phyloP scores from a whole-genome alignment of 2,329 filamentous ascomycete genomes.

The Scedosporium aurantiacum region DNA sequence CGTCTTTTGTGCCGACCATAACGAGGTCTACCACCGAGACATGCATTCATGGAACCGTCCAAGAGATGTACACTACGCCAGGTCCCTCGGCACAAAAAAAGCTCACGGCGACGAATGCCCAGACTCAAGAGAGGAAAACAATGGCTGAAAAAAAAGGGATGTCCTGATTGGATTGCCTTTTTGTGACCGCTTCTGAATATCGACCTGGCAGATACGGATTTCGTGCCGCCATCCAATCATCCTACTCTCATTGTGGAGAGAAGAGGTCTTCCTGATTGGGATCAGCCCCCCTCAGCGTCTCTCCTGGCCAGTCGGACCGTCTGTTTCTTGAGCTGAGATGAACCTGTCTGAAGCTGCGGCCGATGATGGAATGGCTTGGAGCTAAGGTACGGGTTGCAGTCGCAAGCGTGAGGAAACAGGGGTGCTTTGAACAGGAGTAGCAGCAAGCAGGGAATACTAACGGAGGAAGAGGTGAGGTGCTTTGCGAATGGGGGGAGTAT shows the following conservation, averaged over 20 bases:
- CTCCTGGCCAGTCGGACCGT: not conserved
- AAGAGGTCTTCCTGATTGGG: not conserved
- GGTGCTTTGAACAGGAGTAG: not conserved
- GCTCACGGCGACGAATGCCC: not conserved
- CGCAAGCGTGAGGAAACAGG: not conserved
- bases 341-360: not conserved
- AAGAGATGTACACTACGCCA: not conserved
- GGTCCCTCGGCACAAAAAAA: not conserved
- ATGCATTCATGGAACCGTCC: not conserved
- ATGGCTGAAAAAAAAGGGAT: not conserved
- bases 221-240: not conserved
- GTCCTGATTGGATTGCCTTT: not conserved
- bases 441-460: not conserved
- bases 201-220: not conserved
- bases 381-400: not conserved
- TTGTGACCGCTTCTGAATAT: not conserved
- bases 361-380: not conserved
- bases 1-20: not conserved
- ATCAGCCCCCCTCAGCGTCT: not conserved
- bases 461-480: not conserved
- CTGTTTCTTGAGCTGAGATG: not conserved
- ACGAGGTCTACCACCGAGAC: not conserved
- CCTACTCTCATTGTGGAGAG: not conserved
- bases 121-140: too few relatives aligned
- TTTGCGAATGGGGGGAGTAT: too few relatives aligned